phyloP scores from a whole-genome alignment of 257 asterid genomes.

The Buddleja alternifolia region DNA sequence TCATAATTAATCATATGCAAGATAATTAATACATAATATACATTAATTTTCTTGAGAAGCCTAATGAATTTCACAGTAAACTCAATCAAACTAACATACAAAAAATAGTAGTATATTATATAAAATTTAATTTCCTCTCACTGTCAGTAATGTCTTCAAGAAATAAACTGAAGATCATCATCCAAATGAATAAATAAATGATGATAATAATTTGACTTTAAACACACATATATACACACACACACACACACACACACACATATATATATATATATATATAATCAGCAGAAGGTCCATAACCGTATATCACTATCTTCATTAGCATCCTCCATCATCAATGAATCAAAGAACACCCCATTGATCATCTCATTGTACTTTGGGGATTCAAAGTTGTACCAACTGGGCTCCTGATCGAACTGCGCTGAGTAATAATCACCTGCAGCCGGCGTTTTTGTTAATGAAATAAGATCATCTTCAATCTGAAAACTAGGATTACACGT shows the following conservation, averaged over 20 bases:
- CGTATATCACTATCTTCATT: conserved; percentile 64
- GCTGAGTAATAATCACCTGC: conserved; percentile 8
- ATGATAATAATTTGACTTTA: no score
- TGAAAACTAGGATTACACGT: background rate
- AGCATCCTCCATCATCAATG: conserved; percentile 41
- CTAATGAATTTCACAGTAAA: conserved; percentile 23
- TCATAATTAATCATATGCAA: no score
- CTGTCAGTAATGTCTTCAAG: conserved; percentile 51
- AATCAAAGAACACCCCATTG: conserved; percentile 64
- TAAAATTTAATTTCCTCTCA: no score
- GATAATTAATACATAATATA: conserved; percentile 14
- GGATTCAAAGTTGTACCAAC: conserved; percentile 74
- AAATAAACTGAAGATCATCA: conserved; percentile 56
- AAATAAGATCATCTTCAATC: conserved; percentile 39
- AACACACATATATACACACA: no score
- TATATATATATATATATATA: no score
- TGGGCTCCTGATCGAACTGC: conserved; percentile 26
- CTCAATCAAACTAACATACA: background rate
- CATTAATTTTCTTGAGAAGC: conserved; percentile 25
- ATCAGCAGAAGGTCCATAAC: conserved; percentile 66
- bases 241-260: background rate
- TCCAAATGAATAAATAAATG: conserved; percentile 36
- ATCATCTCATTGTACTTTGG: conserved; percentile 75
- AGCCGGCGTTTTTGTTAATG: conserved; percentile 16
- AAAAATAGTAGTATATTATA: no score